These are phyloP conservation scores for Chrysoporthe deuterocubensis DNA, from an alignment of 2,329 filamentous ascomycete genomes.

Conservation along the genomic window DNA sequence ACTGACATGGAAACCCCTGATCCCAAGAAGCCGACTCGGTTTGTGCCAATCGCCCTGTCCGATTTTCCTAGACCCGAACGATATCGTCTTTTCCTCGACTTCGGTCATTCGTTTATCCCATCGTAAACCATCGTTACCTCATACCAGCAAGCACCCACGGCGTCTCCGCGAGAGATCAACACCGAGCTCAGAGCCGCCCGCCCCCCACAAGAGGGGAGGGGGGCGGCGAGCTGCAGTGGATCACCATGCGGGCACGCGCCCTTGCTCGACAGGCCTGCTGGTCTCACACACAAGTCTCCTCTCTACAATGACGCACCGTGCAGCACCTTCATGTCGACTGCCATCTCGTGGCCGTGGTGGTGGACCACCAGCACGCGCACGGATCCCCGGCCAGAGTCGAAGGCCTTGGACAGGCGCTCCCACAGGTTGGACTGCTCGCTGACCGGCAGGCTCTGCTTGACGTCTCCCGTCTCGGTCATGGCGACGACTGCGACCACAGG, in stretches of 20 bases:
- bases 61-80: background rate
- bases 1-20: background rate
- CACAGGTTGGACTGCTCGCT: slow-evolving; percentile 94
- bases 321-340: slow-evolving; percentile 98
- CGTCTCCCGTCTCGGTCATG: slow-evolving; percentile 98
- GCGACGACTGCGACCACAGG: slow-evolving; percentile 66
- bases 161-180: slow-evolving; percentile 26
- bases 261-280: background rate
- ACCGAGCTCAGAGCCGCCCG: slow-evolving; percentile 23
- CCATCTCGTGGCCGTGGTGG: slow-evolving; percentile 90
- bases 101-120: background rate
- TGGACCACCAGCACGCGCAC: slow-evolving; percentile 95
- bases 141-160: background rate
- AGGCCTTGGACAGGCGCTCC: slow-evolving; percentile 78
- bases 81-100: background rate
- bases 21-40: background rate
- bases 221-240: slow-evolving; percentile 25
- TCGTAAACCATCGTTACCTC: background rate
- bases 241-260: slow-evolving; percentile 18
- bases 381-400: slow-evolving; percentile 89
- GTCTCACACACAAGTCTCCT: background rate
- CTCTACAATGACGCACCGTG: slow-evolving; percentile 73
- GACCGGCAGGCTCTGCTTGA: slow-evolving; percentile 93
- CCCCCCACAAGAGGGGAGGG: background rate
- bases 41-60: background rate